Evolutionary conservation across 2,329 filamentous ascomycete species (phyloP).

Genomic region (Cladosporium sphaerospermum): DNA sequence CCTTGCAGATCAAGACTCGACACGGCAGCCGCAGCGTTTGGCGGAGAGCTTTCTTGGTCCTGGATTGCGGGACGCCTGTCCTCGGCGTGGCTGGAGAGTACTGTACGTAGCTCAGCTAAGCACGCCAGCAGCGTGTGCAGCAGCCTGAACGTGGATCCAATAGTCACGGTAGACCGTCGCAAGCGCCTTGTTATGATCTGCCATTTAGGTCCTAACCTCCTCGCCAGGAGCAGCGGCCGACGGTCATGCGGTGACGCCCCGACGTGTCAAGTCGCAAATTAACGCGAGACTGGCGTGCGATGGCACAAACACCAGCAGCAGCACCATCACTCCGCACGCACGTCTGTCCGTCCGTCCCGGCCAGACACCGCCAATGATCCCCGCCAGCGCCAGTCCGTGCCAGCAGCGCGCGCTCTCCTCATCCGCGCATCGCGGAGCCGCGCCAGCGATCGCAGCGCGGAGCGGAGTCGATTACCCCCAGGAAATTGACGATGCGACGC

Average conservation of each 20-base stretch:
- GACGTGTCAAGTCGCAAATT: not conserved
- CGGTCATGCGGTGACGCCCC: not conserved
- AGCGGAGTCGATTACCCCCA: slow-evolving; percentile 27
- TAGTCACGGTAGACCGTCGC: not conserved
- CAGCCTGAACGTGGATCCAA: not conserved
- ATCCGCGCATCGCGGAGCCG: not conserved
- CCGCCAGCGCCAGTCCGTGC: too few relatives aligned
- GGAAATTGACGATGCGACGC: slow-evolving; percentile 17
- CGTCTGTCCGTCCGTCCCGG: too few relatives aligned
- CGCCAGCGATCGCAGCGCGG: not conserved
- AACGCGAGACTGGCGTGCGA: slow-evolving; percentile 6
- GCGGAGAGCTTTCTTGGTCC: not conserved
- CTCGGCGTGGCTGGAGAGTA: not conserved
- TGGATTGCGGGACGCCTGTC: too few relatives aligned
- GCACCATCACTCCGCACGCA: too few relatives aligned
- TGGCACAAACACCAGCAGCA: not conserved
- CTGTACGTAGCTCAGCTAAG: not conserved
- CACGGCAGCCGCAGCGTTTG: not conserved
- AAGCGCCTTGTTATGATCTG: not conserved
- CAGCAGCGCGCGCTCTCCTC: too few relatives aligned
- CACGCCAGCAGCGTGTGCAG: not conserved
- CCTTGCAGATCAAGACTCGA: slow-evolving; percentile 4
- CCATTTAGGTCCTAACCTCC: not conserved
- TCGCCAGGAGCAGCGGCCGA: too few relatives aligned
- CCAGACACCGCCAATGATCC: too few relatives aligned